Conservation (phyloP, 176 grass and related monocot species). For the sorghum (Sorghum bicolor) region Sorghum_bicolor_NCBIv3 NC_012876.2:2009501-2010000, state of each 20-base stretch:
- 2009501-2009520: constrained; percentile 22
- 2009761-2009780: neutral
- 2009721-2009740: neutral
- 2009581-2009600: neutral
- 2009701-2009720: neutral
- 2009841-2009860: neutral
- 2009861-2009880: neutral
- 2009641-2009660: neutral
- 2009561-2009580: constrained; percentile 35
- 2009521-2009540: neutral
- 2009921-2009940: neutral
- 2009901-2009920: neutral
- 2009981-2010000: neutral
- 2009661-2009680: neutral
- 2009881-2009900: neutral
- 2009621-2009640: neutral
- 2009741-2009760: constrained; percentile 9
- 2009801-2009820: neutral
- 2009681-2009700: neutral
- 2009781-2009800: constrained; percentile 14
- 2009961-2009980: neutral
- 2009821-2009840: neutral
- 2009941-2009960: neutral
- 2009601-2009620: neutral
- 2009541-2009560: constrained; percentile 21